Percentiles rank a stretch among this genome's conserved stretches.
phyloP scores from a whole-genome alignment of 2,329 filamentous ascomycete species.

The Seiridium cupressi region DNA sequence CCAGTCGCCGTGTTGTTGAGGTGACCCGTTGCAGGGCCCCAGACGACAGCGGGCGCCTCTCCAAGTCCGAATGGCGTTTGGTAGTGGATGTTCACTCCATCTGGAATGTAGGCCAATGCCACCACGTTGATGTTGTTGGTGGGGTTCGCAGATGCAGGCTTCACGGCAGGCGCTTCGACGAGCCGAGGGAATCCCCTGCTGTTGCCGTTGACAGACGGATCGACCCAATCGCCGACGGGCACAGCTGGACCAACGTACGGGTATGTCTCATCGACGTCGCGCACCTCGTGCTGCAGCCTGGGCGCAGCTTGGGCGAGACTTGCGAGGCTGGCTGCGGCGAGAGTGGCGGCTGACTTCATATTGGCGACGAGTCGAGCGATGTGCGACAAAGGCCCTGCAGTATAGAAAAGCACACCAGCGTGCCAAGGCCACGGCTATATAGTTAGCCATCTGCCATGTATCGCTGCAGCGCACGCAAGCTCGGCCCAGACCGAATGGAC shows the following conservation, averaged over 20 bases:
- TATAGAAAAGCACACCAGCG: not conserved
- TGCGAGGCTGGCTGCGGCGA: not conserved
- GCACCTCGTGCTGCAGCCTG: not conserved
- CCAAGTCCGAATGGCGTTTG: slow-evolving; percentile 1
- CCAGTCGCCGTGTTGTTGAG: not conserved
- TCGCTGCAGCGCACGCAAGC: not conserved
- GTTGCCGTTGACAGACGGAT: slow-evolving; percentile 1
- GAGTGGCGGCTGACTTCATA: not conserved
- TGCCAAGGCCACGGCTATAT: not conserved
- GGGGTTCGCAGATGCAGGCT: not conserved
- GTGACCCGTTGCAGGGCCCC: not conserved
- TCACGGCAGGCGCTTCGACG: slow-evolving; percentile 1
- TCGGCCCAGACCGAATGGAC: not conserved
- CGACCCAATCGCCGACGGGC: slow-evolving; percentile 1
- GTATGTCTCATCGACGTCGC: slow-evolving; percentile 5
- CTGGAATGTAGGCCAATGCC: slow-evolving; percentile 1
- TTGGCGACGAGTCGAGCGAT: not conserved
- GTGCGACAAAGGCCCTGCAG: not conserved
- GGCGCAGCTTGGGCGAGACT: not conserved
- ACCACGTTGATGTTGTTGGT: slow-evolving; percentile 5
- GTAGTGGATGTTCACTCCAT: slow-evolving; percentile 2
- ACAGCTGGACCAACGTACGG: not conserved
- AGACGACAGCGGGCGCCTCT: not conserved
- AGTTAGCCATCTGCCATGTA: not conserved
- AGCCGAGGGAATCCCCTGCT: slow-evolving; percentile 4